Percentiles rank a stretch among this genome's conserved stretches.
Conservation (phyloP, 176 grass and related monocot genomes). For the Urochloa ruziziensis region DNA sequence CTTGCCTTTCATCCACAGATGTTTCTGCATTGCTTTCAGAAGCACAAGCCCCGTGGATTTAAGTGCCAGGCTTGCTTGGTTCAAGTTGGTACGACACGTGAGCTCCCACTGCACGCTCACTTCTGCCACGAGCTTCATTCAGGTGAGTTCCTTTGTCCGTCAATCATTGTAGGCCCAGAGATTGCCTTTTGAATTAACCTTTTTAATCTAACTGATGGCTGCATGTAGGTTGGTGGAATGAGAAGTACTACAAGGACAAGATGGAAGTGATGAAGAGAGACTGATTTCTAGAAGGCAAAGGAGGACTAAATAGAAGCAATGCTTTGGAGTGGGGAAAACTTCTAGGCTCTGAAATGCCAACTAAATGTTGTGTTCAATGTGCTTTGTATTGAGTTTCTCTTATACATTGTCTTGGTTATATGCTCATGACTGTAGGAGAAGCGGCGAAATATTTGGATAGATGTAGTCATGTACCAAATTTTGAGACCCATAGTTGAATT, state of each 20-base stretch:
- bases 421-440: no score
- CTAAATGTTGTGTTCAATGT: no score
- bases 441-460: no score
- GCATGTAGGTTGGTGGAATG: not conserved
- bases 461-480: no score
- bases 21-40: not conserved
- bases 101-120: not conserved
- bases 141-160: not conserved
- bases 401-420: no score
- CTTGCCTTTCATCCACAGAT: not conserved
- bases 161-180: not conserved
- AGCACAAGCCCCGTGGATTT: not conserved
- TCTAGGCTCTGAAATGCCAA: no score
- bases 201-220: not conserved
- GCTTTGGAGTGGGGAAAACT: no score
- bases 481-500: no score
- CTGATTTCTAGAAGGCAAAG: not conserved
- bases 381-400: no score
- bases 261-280: not conserved
- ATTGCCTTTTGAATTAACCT: not conserved
- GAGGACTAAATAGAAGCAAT: no score
- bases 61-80: not conserved
- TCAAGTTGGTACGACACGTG: not conserved
- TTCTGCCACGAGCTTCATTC: not conserved
- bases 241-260: not conserved